Evolutionary conservation across 139 green algal genomes (phyloP).

Genomic region (Eudorina sp.): DNA sequence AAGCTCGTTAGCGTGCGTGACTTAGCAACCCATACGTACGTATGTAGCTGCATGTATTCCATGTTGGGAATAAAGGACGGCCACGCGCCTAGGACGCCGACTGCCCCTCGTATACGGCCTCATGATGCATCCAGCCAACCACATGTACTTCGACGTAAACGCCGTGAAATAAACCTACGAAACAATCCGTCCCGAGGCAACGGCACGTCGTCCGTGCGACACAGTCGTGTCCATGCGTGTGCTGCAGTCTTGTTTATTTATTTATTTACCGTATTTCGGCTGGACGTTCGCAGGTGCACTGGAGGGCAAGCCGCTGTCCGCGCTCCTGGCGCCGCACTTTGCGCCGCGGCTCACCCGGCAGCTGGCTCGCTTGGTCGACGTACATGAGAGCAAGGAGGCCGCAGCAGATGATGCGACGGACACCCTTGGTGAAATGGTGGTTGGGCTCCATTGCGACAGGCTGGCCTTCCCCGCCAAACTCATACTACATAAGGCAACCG

Average conservation of each 20-base stretch:
- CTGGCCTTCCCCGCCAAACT: slow-evolving; percentile 27
- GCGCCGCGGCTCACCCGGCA: not conserved
- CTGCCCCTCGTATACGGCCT: too few relatives aligned
- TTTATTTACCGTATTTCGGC: not conserved
- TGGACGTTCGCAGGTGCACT: not conserved
- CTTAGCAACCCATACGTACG: too few relatives aligned
- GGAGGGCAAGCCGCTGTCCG: slow-evolving; percentile 23
- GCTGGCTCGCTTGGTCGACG: not conserved
- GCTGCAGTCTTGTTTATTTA: too few relatives aligned
- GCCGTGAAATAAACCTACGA: too few relatives aligned
- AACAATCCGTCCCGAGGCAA: too few relatives aligned
- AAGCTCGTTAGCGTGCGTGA: not conserved
- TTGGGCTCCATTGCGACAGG: slow-evolving; percentile 29
- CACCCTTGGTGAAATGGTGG: not conserved
- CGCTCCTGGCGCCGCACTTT: slow-evolving; percentile 25
- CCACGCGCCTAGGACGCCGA: too few relatives aligned
- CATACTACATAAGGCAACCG: not conserved
- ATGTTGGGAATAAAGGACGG: too few relatives aligned
- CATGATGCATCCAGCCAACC: too few relatives aligned
- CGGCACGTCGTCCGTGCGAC: too few relatives aligned
- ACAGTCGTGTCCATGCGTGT: too few relatives aligned
- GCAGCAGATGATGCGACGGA: not conserved
- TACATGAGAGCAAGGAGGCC: not conserved
- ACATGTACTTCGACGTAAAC: too few relatives aligned
- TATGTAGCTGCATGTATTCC: too few relatives aligned